Base-by-base conservation (phyloP, 345 rosid genomes). In the Raphanus raphanistrum region DNA sequence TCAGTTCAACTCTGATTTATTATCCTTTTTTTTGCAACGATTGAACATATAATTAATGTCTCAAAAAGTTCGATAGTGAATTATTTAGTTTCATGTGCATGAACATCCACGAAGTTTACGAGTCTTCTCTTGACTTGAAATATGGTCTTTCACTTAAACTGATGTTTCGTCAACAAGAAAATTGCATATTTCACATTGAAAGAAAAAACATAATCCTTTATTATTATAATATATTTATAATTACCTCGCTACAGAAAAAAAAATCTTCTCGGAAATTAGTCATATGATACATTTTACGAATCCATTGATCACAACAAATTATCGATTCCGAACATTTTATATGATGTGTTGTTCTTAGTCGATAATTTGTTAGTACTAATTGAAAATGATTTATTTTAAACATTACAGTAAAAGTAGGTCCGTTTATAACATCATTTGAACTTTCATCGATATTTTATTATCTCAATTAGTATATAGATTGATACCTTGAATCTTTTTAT, bases 51-150 rank as follows among this genome's bases (percentile, higher is more conserved):
- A 79, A 68, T 58, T 68, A 61, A 73, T 73, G 78, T 68, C 70
- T 73, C 65, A 17, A 50, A 79, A 79, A 50, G 78, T 50, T 35
- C 6, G 38, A 61, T 13, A 35, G 17, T 67, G 65, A 73, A 68
- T 67, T 68, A 50, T 77, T 73, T 68, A 50, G 74, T 45, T 66
- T 66, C 73, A 73, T 63, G 73, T 78, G 81, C 70, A 48, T 66
- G 68, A 10, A 72, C 72, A 45, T 58, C 60, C 71, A 29, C 66
- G 58, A 54, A 63, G 59, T 63, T 70, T 63, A 52, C 65, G 59
- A 59, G 15, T 45, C 31, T 66, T 72, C 27, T 36, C 27, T 54
- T 71, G 52, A 66, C 36, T 62, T 65, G 33, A 41, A 21, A 27
- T 35, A 63, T 77, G 35, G 33, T 8, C 71, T 2, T 70, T 71